Conservation (phyloP, 208 protist species). For the Trypanosoma cruzi region DNA sequence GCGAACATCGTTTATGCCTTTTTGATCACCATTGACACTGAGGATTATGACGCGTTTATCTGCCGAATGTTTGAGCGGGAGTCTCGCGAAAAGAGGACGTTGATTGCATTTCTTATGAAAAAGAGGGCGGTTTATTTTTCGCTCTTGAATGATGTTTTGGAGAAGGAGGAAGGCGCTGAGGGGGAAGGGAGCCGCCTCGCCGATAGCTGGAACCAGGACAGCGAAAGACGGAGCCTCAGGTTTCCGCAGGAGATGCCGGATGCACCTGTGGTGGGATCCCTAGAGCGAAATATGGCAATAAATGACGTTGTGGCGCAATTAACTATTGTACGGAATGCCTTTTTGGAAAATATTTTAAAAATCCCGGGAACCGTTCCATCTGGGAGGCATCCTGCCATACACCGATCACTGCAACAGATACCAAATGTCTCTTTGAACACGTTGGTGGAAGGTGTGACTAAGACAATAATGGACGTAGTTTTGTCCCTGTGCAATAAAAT, state of each 20-base stretch:
- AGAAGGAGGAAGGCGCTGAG: background rate
- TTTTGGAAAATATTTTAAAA: slow-evolving; percentile 12
- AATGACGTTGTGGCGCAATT: slow-evolving; percentile 24
- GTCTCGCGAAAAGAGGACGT: slow-evolving; percentile 15
- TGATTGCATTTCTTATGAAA: slow-evolving; percentile 29
- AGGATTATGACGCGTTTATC: slow-evolving; percentile 10
- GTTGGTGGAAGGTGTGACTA: background rate
- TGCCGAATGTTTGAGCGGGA: slow-evolving; percentile 5
- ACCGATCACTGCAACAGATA: slow-evolving; percentile 7
- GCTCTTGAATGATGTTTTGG: background rate
- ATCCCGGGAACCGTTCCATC: background rate
- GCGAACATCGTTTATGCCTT: slow-evolving; percentile 37
- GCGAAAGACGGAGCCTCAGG: background rate
- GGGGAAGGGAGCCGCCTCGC: background rate
- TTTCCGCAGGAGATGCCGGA: background rate
- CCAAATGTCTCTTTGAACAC: background rate
- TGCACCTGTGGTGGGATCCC: background rate
- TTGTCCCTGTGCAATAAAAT: slow-evolving; percentile 15
- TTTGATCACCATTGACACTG: slow-evolving; percentile 12
- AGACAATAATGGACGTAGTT: slow-evolving; percentile 11
- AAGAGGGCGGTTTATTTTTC: background rate
- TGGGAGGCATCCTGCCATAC: no score
- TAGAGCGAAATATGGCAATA: slow-evolving; percentile 14
- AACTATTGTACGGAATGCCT: slow-evolving; percentile 29
- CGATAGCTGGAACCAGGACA: background rate